Percentiles rank a stretch among this genome's conserved stretches.
Evolutionary conservation across 306 rosid species (phyloP).

Genomic region (Cucurbita pepo): DNA sequence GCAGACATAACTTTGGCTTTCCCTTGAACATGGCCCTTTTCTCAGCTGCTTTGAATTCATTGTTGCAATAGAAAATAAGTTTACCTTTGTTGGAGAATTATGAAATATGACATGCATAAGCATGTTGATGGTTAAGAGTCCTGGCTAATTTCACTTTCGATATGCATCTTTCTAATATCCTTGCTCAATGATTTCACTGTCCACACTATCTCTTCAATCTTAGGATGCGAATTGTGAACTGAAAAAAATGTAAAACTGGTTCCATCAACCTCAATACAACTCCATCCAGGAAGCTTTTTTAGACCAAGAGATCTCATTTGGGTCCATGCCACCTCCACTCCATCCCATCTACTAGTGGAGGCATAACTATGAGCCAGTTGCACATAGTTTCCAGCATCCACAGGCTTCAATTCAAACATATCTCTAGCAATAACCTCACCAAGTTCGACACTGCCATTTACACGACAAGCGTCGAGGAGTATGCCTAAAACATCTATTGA

Average conservation of each 20-base stretch:
- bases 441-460: neutral
- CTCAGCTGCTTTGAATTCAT: slow-evolving; percentile 78
- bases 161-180: neutral
- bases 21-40: slow-evolving; percentile 93
- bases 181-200: neutral
- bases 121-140: too few relatives aligned
- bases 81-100: too few relatives aligned
- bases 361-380: slow-evolving; percentile 11
- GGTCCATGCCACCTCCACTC: slow-evolving; percentile 11
- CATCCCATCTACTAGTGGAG: slow-evolving; percentile 2
- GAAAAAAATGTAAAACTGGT: slow-evolving; percentile 4
- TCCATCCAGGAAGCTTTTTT: slow-evolving; percentile 12
- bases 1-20: slow-evolving; percentile 48
- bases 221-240: slow-evolving; percentile 10
- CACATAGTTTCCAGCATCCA: slow-evolving; percentile 8
- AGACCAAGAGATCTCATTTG: slow-evolving; percentile 13
- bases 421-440: slow-evolving; percentile 5
- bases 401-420: slow-evolving; percentile 3
- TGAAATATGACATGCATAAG: too few relatives aligned
- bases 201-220: neutral
- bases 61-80: neutral
- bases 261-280: slow-evolving; percentile 8
- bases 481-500: slow-evolving; percentile 9
- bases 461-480: slow-evolving; percentile 4
- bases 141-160: neutral